Evolutionary conservation across 2,329 filamentous ascomycete species (phyloP), one percentile per base, ranked within the genome.

Genomic region (Arthrobotrys conoides): DNA sequence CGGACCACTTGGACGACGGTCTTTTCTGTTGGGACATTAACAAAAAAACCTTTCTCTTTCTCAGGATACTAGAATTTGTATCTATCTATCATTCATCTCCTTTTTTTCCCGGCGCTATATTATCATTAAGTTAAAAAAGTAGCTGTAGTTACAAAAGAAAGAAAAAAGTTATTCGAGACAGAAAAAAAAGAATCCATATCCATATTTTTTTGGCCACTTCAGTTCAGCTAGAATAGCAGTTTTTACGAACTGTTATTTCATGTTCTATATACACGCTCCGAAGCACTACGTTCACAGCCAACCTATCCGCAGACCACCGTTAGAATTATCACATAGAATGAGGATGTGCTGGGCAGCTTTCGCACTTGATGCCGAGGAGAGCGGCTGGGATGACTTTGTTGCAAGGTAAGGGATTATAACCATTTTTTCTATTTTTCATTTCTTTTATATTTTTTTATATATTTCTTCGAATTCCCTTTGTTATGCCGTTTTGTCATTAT

Each of bases 291-390:
- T 72, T 55, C 53, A 61, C 33, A 68, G 46, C n/a, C 64, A 75
- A 71, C 75, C 73, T 12, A 71, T 78, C 68, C 75, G 75, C 63
- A 71, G 75, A 67, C 75, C 68, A 63, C 75, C 75, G 30, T 46
- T 78, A 68, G 51, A 55, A 69, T 51, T 68, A 72, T 38, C 75
- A 30, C 75, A 78, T 78, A 78, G 75, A 72, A 78, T 78, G 75
- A 78, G 75, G 75, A 78, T 78, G 75, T 78, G 75, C 75, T 78
- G 75, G 75, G 75, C 75, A 63, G 75, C 75, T 38, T 78, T 78
- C 64, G 75, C 75, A 22, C 75, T 78, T 33, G 75, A 78, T 55
- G 73, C 73, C 46, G 75, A 78, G 49, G 75, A 78, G 68, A 78
- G 75, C 75, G 75, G 75, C 53, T 78, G 75, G 75, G 75, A 78